These are phyloP conservation scores for Desmodesmus armatus DNA, from an alignment of 139 green algal genomes.

Conservation along the genomic window DNA sequence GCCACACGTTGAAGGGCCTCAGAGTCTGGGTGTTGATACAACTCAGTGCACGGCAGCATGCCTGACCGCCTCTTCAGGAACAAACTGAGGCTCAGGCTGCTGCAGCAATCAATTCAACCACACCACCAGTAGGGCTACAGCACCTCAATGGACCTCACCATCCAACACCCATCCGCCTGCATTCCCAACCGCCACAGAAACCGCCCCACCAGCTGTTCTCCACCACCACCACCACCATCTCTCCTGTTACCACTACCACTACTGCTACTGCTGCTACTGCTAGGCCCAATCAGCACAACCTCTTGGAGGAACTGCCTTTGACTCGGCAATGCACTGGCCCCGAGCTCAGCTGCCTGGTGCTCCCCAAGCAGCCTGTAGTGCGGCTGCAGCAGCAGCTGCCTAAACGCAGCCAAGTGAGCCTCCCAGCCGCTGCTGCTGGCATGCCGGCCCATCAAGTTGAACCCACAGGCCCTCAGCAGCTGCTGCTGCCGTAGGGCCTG, in stretches of 20 bases:
- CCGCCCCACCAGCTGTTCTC: background rate
- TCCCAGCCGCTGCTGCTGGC: slow-evolving; percentile 31
- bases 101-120: background rate
- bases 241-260: background rate
- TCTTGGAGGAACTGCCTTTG: slow-evolving; percentile 53
- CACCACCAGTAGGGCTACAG: background rate
- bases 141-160: slow-evolving; percentile 37
- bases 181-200: slow-evolving; percentile 34
- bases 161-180: slow-evolving; percentile 44
- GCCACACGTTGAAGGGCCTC: too few relatives aligned
- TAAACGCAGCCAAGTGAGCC: slow-evolving; percentile 42
- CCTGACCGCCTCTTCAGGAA: background rate
- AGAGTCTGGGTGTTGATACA: too few relatives aligned
- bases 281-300: slow-evolving; percentile 26
- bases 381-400: slow-evolving; percentile 43
- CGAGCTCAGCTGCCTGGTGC: slow-evolving; percentile 40
- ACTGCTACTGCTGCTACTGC: slow-evolving; percentile 13
- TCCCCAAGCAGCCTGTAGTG: slow-evolving; percentile 39
- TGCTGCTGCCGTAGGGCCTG: slow-evolving; percentile 52
- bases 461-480: slow-evolving; percentile 46
- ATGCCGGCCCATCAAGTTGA: slow-evolving; percentile 53
- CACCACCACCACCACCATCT: background rate
- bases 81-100: background rate
- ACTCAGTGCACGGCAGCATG: too few relatives aligned
- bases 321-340: slow-evolving; percentile 41